Evolutionary conservation across 345 rosid genomes (phyloP), one percentile per base, ranked within the genome.

Genomic region (Pugionium cornutum): DNA sequence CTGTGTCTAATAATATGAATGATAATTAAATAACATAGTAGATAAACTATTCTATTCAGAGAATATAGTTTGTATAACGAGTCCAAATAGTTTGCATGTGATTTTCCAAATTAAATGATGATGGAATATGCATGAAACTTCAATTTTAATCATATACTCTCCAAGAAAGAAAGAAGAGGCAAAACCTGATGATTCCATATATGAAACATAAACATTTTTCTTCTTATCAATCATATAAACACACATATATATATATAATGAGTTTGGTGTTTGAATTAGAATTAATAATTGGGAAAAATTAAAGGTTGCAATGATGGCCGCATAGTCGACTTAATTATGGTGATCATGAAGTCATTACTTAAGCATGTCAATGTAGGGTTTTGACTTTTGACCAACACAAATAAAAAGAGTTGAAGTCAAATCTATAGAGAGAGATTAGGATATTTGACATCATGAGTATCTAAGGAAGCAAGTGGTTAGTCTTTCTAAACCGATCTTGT

Each of bases 51-150:
- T 62, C 31, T 54, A 71, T 56, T 64, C 4, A 40, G 58, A 56
- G 65, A 49, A 71, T 71, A 71, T 48, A 43, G 56, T 55, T 58
- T 28, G 34, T 58, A 66, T 46, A 58, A 65, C 34, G 54, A 33
- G 55, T 65, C 67, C 71, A 72, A 57, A 64, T 34, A 72, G 25
- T 29, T 54, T 63, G 66, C 78, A 68, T 75, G 78, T 75, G 78
- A 75, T 37, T 48, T 50, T 44, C 59, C 59, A 64, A 49, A 58
- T 47, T 6, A 40, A 63, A 71, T 47, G 64, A 71, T 47, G 64
- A 64, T 72, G 53, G 32, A 56, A 49, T 57, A 45, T 61, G 46
- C 69, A 68, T 68, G 74, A 75, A 18, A 62, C 69, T 57, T 53
- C 67, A 52, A 56, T 37, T 67, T 25, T 53, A 62, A 62, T 56